Conservation (phyloP, 768 basidiomycete genomes). For the Melanogaster broomeanus region DNA sequence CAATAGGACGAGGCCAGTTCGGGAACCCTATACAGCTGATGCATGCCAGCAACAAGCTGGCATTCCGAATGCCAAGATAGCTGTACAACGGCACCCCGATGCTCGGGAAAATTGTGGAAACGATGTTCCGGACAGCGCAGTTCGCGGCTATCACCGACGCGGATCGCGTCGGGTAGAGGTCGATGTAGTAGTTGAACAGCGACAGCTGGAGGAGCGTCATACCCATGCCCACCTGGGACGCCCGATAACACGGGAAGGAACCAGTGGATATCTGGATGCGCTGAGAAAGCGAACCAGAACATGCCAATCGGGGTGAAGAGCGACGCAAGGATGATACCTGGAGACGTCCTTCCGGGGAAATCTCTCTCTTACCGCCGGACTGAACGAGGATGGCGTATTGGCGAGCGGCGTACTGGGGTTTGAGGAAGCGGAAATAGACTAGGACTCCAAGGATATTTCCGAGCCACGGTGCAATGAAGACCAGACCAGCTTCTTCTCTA, state of each 20-base stretch:
- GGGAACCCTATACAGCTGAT: slow-evolving; percentile 26
- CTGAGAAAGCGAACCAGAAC: slow-evolving; percentile 29
- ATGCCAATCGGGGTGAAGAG: slow-evolving; percentile 23
- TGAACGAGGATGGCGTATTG: slow-evolving; percentile 12
- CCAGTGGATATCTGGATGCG: slow-evolving; percentile 21
- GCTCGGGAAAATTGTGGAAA: slow-evolving; percentile 20
- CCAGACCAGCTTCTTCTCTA: slow-evolving; percentile 18
- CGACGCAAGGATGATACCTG: slow-evolving; percentile 18
- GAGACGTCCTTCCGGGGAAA: slow-evolving; percentile 22
- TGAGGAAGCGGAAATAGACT: slow-evolving; percentile 21
- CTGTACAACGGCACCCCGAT: slow-evolving; percentile 17
- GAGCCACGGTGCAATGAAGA: slow-evolving; percentile 23
- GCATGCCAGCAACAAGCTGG: slow-evolving; percentile 21
- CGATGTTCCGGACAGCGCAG: slow-evolving; percentile 18
- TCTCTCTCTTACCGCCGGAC: slow-evolving; percentile 16
- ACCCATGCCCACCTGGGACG: slow-evolving; percentile 25
- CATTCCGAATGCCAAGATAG: slow-evolving; percentile 15
- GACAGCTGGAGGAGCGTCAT: slow-evolving; percentile 30
- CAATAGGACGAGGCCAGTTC: slow-evolving; percentile 17
- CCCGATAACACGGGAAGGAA: slow-evolving; percentile 23
- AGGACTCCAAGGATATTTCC: slow-evolving; percentile 26
- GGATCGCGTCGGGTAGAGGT: slow-evolving; percentile 25
- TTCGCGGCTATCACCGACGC: slow-evolving; percentile 27
- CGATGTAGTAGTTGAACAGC: slow-evolving; percentile 26
- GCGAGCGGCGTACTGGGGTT: slow-evolving; percentile 21